These are phyloP conservation scores for Rhododendron henanense DNA, from an alignment of 148 eudicot genomes.

Conservation along the genomic window DNA sequence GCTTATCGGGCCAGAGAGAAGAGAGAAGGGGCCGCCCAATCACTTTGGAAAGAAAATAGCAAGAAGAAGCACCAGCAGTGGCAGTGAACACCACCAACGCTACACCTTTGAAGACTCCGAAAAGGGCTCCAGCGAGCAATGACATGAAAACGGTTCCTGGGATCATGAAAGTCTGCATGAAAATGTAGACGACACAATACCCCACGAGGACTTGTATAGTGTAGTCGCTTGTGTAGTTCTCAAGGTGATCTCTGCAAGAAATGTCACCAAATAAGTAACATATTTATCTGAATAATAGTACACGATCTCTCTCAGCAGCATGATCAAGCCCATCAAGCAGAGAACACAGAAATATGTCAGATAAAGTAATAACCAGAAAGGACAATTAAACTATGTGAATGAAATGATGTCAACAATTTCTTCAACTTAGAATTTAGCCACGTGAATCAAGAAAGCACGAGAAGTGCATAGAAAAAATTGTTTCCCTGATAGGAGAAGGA, in stretches of 20 bases:
- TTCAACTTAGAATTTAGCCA: neutral
- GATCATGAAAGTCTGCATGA: constrained; percentile 99
- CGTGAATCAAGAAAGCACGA: neutral
- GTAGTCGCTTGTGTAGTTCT: constrained; percentile 95
- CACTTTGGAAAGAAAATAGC: constrained; percentile 81
- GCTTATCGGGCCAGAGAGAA: constrained; percentile 85
- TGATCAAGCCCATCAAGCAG: neutral
- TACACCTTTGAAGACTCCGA: constrained; percentile 78
- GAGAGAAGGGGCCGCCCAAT: constrained; percentile 80
- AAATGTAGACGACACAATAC: constrained; percentile 84
- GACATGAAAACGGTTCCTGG: constrained; percentile 98
- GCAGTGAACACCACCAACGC: constrained; percentile 81
- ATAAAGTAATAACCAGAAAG: neutral
- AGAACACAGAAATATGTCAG: neutral
- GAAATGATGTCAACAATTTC: neutral
- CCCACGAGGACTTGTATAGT: constrained; percentile 85
- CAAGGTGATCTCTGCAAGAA: constrained; percentile 73
- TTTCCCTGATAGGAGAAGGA: neutral
- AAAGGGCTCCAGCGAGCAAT: constrained; percentile 89
- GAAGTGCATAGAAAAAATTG: neutral
- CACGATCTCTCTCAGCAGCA: neutral
- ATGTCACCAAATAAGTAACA: neutral
- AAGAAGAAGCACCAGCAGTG: constrained; percentile 95
- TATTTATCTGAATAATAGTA: neutral
- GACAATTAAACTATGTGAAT: neutral